These are phyloP conservation scores for Nothophaeocryptopus gaeumannii DNA, from an alignment of 2,329 filamentous ascomycete genomes.

Conservation along the genomic window DNA sequence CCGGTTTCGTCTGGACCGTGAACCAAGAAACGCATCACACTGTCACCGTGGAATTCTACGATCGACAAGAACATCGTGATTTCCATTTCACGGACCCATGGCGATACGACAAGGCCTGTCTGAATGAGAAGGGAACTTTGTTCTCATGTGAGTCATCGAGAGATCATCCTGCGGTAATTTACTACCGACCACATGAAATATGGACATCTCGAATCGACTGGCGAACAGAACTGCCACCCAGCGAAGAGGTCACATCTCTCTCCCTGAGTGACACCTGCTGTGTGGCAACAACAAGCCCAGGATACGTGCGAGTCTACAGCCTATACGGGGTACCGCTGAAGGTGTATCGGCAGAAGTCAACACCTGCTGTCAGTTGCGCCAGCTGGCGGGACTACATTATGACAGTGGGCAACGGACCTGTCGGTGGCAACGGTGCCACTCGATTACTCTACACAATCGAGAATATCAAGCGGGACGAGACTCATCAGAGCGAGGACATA, in stretches of 20 bases:
- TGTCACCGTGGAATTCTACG: slow-evolving; percentile 95
- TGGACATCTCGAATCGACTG: slow-evolving; percentile 92
- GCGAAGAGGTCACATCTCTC: slow-evolving; percentile 84
- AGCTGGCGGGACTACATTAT: slow-evolving; percentile 96
- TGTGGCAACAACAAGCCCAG: slow-evolving; percentile 78
- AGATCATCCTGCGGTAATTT: slow-evolving; percentile 73
- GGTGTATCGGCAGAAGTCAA: slow-evolving; percentile 87
- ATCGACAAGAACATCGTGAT: slow-evolving; percentile 84
- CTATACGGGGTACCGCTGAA: slow-evolving; percentile 86
- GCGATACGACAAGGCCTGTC: slow-evolving; percentile 91
- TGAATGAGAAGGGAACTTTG: slow-evolving; percentile 77
- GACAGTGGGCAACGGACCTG: slow-evolving; percentile 87
- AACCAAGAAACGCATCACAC: slow-evolving; percentile 87
- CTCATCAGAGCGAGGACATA: slow-evolving; percentile 91
- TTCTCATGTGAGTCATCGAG: slow-evolving; percentile 74
- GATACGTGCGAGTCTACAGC: slow-evolving; percentile 90
- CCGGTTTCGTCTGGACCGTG: slow-evolving; percentile 95
- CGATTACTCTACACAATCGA: slow-evolving; percentile 87
- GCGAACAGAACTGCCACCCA: slow-evolving; percentile 79
- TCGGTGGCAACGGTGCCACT: slow-evolving; percentile 73
- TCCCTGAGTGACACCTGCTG: slow-evolving; percentile 89
- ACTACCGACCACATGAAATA: slow-evolving; percentile 94
- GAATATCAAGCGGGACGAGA: slow-evolving; percentile 87
- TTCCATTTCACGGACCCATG: slow-evolving; percentile 98
- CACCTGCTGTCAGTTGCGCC: slow-evolving; percentile 85